Evolutionary conservation across 345 rosid species (phyloP).

Genomic region (Camelina laxa): DNA sequence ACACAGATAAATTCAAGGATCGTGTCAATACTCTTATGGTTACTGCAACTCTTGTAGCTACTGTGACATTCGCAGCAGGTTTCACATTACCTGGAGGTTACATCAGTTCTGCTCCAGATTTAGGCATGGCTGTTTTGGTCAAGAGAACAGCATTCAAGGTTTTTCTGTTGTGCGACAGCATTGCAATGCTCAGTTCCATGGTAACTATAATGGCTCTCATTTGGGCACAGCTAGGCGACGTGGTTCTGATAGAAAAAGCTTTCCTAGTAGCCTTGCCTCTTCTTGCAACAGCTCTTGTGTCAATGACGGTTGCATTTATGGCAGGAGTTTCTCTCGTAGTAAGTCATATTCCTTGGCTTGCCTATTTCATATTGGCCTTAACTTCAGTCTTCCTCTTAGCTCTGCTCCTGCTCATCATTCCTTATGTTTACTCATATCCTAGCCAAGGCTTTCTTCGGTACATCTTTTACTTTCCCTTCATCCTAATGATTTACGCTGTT

Average conservation of each 20-base stretch:
- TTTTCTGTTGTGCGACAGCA: constrained; percentile 16
- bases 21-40: constrained; percentile 26
- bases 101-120: neutral
- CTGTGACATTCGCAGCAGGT: constrained; percentile 32
- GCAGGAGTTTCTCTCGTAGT: neutral
- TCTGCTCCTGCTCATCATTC: constrained; percentile 5
- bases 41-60: constrained; percentile 32
- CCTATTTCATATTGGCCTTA: neutral
- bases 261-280: constrained; percentile 1
- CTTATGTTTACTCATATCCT: neutral
- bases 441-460: neutral
- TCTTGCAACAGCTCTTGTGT: constrained; percentile 2
- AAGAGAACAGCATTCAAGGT: neutral
- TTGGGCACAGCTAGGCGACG: constrained; percentile 32
- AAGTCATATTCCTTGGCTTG: neutral
- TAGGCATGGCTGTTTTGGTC: constrained; percentile 32
- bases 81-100: constrained; percentile 37
- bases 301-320: constrained; percentile 16
- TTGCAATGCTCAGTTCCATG: constrained; percentile 16
- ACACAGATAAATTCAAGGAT: constrained; percentile 15
- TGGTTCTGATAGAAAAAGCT: constrained; percentile 1
- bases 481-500: constrained; percentile 5
- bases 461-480: constrained; percentile 14
- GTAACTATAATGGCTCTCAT: constrained; percentile 25
- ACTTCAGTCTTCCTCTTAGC: neutral